Evolutionary conservation across 805 yeast genomes (phyloP), one percentile per base, ranked within the genome.

Genomic region (Metschnikowia proteae): DNA sequence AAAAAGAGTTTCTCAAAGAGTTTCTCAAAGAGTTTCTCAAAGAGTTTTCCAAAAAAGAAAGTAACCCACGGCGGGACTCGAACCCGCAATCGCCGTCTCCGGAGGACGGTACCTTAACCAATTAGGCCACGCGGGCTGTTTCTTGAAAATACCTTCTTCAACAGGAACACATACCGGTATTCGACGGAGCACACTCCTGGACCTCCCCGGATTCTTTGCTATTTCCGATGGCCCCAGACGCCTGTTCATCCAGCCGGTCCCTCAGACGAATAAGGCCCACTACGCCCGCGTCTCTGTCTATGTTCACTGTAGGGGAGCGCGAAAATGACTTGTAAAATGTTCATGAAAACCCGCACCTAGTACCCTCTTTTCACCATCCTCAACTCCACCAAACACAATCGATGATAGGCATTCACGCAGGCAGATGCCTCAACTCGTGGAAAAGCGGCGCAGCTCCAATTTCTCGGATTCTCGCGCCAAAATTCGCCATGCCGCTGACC

Each of bases 41-140:
- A n/a, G n/a, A n/a, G n/a, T n/a, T n/a, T n/a, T n/a, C n/a, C n/a
- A n/a, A 32, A 43, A 49, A 57, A 50, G 53, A 55, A 52, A 52
- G 31, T 40, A 75, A 73, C 81, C 81, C 84, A 75, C 73, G 82
- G 83, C 83, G 83, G 84, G 85, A 80, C 82, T 80, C 84, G 85
- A 80, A 80, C 85, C 83, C 85, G 82, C 84, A 80, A 80, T 80
- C 85, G 72, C 75, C 71, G 74, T 75, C 80, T 70, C 84, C 85
- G 85, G 85, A 80, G 73, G 78, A 78, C 78, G 74, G 79, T 78
- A 81, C 83, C 84, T 78, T 80, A 78, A 80, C 84, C 85, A 79
- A 71, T 80, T 80, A 79, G 84, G 83, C 85, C 84, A 80, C 83
- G 73, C 74, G 83, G 81, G 82, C 83, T 47, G 22, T 4, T 23